These are phyloP conservation scores for Claviceps citrina DNA, from an alignment of 2,329 filamentous ascomycete genomes.

Conservation along the genomic window DNA sequence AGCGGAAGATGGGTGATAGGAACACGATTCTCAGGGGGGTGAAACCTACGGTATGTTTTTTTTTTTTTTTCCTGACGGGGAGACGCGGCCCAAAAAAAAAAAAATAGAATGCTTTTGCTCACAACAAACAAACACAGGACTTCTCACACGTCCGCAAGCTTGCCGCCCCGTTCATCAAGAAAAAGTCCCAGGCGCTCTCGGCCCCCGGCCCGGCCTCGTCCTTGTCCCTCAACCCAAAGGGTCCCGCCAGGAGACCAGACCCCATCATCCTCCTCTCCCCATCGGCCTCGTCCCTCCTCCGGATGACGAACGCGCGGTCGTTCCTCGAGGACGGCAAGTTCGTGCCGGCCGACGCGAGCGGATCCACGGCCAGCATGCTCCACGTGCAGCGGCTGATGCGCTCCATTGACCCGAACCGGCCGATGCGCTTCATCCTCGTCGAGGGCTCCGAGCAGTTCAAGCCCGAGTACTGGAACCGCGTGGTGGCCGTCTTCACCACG, in stretches of 20 bases:
- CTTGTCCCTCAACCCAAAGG: slow-evolving; percentile 39
- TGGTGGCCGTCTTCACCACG: slow-evolving; percentile 94
- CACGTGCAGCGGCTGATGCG: slow-evolving; percentile 69
- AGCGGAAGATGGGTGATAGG: slow-evolving; percentile 81
- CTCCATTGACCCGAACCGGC: slow-evolving; percentile 50
- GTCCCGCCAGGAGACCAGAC: slow-evolving; percentile 39
- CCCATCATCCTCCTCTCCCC: slow-evolving; percentile 96
- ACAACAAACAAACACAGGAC: slow-evolving; percentile 50
- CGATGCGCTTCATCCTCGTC: slow-evolving; percentile 87
- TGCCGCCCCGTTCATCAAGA: slow-evolving; percentile 59
- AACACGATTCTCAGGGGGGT: slow-evolving; percentile 77
- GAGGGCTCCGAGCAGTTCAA: slow-evolving; percentile 91
- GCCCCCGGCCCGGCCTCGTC: slow-evolving; percentile 27
- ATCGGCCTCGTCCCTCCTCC: slow-evolving; percentile 83
- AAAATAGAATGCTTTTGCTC: background rate
- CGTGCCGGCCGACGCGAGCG: slow-evolving; percentile 56
- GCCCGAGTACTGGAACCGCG: slow-evolving; percentile 90
- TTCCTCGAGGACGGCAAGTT: slow-evolving; percentile 82
- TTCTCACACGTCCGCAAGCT: slow-evolving; percentile 87
- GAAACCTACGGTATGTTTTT: slow-evolving; percentile 60
- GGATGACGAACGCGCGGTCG: slow-evolving; percentile 87
- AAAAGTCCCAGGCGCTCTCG: slow-evolving; percentile 32
- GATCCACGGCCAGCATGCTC: slow-evolving; percentile 59
- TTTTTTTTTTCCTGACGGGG: too few species aligned
- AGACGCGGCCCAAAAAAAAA: too few species aligned